Conservation (phyloP, 495 filamentous ascomycete genomes). For the Endocarpon pusillum region DNA sequence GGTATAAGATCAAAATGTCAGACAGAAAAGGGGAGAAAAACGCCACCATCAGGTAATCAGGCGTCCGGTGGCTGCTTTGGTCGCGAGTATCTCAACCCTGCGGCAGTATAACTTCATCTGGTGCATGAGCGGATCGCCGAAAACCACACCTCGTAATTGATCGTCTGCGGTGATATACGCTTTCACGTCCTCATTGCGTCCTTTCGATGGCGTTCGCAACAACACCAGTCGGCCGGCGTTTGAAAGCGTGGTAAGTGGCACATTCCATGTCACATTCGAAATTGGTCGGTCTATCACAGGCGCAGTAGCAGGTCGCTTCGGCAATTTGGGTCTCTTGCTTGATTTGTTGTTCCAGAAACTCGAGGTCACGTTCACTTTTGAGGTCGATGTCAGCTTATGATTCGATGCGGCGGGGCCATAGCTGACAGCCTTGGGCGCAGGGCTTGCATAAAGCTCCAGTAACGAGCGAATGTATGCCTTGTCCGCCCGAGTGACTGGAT, state of each 20-base stretch:
- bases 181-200: conserved; percentile 31
- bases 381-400: conserved; percentile 1
- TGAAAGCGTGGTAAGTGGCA: conserved; percentile 43
- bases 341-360: background rate
- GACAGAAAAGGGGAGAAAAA: too few relatives aligned
- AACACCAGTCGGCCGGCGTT: conserved; percentile 52
- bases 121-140: conserved; percentile 66
- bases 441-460: conserved; percentile 47
- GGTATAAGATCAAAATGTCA: too few relatives aligned
- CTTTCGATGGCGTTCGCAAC: conserved; percentile 25
- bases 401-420: conserved; percentile 1
- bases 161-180: conserved; percentile 49
- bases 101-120: conserved; percentile 58
- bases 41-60: conserved; percentile 8
- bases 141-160: conserved; percentile 45
- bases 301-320: background rate
- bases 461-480: conserved; percentile 54
- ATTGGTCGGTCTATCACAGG: background rate
- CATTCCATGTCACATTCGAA: conserved; percentile 34
- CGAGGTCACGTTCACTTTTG: background rate
- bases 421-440: conserved; percentile 29
- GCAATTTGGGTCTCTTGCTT: background rate
- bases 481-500: conserved; percentile 62
- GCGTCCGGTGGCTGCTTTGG: conserved; percentile 41
- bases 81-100: conserved; percentile 49